A percentile compares a stretch with the other conserved stretches of the same genome.
Evolutionary conservation across 352 stramenopile genomes (phyloP).

Genomic region (Globisporangium canariense): DNA sequence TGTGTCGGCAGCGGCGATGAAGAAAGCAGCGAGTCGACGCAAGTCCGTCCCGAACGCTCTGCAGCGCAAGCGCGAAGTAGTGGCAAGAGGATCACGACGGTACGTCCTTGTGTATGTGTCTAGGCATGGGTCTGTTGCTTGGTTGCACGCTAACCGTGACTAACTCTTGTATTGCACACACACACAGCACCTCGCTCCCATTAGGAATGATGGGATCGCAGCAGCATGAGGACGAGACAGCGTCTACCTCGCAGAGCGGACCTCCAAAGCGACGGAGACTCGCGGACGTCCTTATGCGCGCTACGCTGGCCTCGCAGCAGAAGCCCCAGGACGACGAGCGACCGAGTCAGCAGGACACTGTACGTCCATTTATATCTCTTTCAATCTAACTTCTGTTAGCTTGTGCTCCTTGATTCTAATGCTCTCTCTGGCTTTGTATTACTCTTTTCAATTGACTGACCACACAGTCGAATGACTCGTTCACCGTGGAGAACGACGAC

Average conservation of each 20-base stretch:
- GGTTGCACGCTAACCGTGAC: neutral
- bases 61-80: constrained; percentile 15
- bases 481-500: constrained; percentile 25
- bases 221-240: constrained; percentile 5
- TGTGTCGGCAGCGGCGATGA: constrained; percentile 17
- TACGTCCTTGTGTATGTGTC: neutral
- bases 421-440: neutral
- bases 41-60: constrained; percentile 32
- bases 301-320: constrained; percentile 59
- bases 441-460: neutral
- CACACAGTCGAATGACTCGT: neutral
- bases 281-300: constrained; percentile 54
- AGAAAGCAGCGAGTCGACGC: constrained; percentile 33
- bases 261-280: constrained; percentile 30
- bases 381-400: neutral
- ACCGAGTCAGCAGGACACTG: neutral
- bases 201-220: constrained; percentile 13
- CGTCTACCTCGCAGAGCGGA: neutral
- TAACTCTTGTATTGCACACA: neutral
- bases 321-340: constrained; percentile 10
- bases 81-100: neutral
- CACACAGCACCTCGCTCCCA: constrained; percentile 7
- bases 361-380: neutral
- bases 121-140: neutral
- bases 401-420: no score